phyloP scores from a whole-genome alignment of 1,139 yeast genomes.

The Entelexis paramagnoliae region DNA sequence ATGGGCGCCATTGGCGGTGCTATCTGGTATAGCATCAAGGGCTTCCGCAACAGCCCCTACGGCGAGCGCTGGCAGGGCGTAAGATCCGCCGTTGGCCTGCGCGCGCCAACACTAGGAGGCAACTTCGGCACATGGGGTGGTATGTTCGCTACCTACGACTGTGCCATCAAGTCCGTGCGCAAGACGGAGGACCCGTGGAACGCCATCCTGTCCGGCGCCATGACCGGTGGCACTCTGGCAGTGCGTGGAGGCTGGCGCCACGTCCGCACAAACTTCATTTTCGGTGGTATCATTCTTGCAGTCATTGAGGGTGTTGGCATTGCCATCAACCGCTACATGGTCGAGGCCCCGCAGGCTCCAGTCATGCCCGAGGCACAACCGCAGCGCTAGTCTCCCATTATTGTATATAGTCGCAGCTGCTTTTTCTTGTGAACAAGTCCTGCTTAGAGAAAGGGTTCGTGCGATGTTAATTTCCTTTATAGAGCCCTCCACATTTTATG shows the following conservation, averaged over 20 bases:
- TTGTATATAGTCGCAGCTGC: slow-evolving; percentile 1
- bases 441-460: slow-evolving; percentile 2
- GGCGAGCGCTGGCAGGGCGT: slow-evolving; percentile 94
- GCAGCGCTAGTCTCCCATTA: not conserved
- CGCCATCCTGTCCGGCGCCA: slow-evolving; percentile 95
- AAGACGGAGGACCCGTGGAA: slow-evolving; percentile 98
- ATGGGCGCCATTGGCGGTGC: slow-evolving; percentile 99
- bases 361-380: slow-evolving; percentile 28
- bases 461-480: not conserved
- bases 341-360: slow-evolving; percentile 61
- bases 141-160: slow-evolving; percentile 85
- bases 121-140: slow-evolving; percentile 99
- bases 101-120: slow-evolving; percentile 99
- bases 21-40: slow-evolving; percentile 98
- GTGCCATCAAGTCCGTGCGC: slow-evolving; percentile 90
- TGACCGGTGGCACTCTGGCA: slow-evolving; percentile 96
- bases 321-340: slow-evolving; percentile 85
- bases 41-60: slow-evolving; percentile 89
- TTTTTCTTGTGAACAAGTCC: not conserved
- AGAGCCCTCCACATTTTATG: slow-evolving; percentile 1
- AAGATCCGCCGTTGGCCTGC: slow-evolving; percentile 77
- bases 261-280: slow-evolving; percentile 90
- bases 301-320: slow-evolving; percentile 97
- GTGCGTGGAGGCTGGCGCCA: slow-evolving; percentile 98
- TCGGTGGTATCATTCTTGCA: slow-evolving; percentile 94